A percentile compares a stretch with the other conserved stretches of the same genome.
These are phyloP conservation scores for Leishmania turanica DNA, from an alignment of 208 protist species.

Conservation along the genomic window DNA sequence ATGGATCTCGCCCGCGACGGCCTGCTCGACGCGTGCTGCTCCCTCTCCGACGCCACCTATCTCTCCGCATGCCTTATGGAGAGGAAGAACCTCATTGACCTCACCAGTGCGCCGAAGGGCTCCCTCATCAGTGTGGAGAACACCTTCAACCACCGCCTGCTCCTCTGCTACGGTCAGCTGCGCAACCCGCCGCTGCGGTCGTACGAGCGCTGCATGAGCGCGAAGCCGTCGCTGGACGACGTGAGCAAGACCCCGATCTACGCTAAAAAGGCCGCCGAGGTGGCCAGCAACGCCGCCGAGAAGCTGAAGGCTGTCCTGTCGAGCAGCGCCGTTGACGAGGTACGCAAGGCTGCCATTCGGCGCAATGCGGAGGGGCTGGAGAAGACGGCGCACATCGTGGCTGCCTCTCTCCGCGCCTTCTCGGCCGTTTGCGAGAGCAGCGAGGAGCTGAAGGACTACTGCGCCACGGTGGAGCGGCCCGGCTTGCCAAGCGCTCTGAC, in stretches of 20 bases:
- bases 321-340: slow-evolving; percentile 34
- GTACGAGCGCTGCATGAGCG: slow-evolving; percentile 69
- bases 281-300: slow-evolving; percentile 56
- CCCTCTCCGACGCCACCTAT: slow-evolving; percentile 74
- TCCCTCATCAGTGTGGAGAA: slow-evolving; percentile 69
- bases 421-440: slow-evolving; percentile 50
- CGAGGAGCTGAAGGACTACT: slow-evolving; percentile 51
- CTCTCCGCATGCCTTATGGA: slow-evolving; percentile 75
- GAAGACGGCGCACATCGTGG: slow-evolving; percentile 49
- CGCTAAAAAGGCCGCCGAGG: slow-evolving; percentile 57
- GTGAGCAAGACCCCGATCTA: slow-evolving; percentile 41
- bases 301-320: slow-evolving; percentile 49
- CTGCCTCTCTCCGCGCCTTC: slow-evolving; percentile 53
- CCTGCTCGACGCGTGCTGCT: slow-evolving; percentile 57
- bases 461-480: slow-evolving; percentile 48
- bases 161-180: slow-evolving; percentile 69
- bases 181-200: slow-evolving; percentile 69
- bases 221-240: slow-evolving; percentile 52
- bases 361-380: slow-evolving; percentile 48
- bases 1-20: slow-evolving; percentile 44
- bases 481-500: slow-evolving; percentile 46
- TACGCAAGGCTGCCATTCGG: slow-evolving; percentile 39
- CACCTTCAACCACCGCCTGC: slow-evolving; percentile 81
- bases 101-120: slow-evolving; percentile 45
- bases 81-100: slow-evolving; percentile 72